phyloP scores from a whole-genome alignment of 805 yeast species.

The Metschnikowia orientalis region DNA sequence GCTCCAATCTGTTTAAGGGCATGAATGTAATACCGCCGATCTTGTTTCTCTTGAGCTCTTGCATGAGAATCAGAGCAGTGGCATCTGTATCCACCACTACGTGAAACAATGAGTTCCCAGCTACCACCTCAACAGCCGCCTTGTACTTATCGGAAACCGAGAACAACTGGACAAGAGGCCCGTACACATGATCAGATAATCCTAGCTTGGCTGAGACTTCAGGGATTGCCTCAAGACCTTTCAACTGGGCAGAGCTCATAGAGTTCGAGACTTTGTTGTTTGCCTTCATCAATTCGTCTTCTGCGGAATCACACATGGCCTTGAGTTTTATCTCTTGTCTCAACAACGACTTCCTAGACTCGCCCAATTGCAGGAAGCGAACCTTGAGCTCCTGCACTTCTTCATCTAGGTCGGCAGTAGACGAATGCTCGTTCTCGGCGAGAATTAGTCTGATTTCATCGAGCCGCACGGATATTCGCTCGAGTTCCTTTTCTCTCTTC shows the following conservation, averaged over 20 bases:
- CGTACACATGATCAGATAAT: constrained; percentile 58
- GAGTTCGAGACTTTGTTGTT: constrained; percentile 63
- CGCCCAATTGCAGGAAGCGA: constrained; percentile 46
- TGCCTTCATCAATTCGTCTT: constrained; percentile 52
- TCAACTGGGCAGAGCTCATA: constrained; percentile 66
- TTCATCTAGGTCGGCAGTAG: constrained; percentile 20
- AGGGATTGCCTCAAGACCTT: constrained; percentile 67
- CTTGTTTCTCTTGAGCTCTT: constrained; percentile 62
- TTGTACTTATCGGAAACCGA: constrained; percentile 77
- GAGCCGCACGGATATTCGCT: constrained; percentile 9
- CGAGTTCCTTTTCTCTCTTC: constrained; percentile 21
- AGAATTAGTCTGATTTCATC: constrained; percentile 5
- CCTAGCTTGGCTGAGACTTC: constrained; percentile 58
- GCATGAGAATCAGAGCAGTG: constrained; percentile 77
- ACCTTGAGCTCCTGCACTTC: constrained; percentile 39
- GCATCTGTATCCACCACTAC: constrained; percentile 85
- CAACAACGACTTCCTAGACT: constrained; percentile 71
- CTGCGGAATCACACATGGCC: constrained; percentile 51
- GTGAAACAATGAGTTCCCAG: constrained; percentile 81
- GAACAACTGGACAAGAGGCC: constrained; percentile 82
- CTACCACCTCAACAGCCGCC: constrained; percentile 83
- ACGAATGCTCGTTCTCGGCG: constrained; percentile 1
- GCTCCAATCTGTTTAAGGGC: constrained; percentile 70
- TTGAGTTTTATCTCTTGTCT: constrained; percentile 67
- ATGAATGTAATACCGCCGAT: constrained; percentile 88